Conservation (phyloP, 768 basidiomycete genomes). For the Pholiota molesta region DNA sequence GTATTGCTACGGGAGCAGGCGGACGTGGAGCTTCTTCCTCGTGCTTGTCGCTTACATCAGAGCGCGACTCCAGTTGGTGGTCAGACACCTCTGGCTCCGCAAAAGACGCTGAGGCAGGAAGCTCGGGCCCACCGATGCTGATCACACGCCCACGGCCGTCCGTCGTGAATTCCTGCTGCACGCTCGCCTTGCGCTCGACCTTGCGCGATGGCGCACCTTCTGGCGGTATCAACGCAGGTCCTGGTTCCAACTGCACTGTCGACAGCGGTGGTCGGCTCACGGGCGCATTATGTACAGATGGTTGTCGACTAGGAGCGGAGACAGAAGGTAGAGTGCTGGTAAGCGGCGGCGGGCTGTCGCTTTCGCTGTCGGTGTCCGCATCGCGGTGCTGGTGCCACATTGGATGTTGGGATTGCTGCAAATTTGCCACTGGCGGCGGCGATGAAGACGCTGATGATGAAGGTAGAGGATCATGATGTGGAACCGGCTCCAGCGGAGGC, state of each 20-base stretch:
- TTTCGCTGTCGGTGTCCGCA: background rate
- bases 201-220: background rate
- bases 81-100: background rate
- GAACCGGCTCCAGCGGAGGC: background rate
- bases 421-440: no score
- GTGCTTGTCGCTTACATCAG: no score
- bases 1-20: background rate
- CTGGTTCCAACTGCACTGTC: background rate
- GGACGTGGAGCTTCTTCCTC: background rate
- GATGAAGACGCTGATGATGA: no score
- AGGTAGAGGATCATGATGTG: background rate
- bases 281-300: background rate
- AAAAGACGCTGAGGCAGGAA: background rate
- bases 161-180: constrained; percentile 9
- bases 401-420: no score
- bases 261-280: background rate
- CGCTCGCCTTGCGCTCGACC: background rate
- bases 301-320: background rate
- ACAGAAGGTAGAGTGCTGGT: background rate
- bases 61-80: no score
- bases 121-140: constrained; percentile 7
- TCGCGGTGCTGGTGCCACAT: no score
- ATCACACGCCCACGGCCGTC: constrained; percentile 12
- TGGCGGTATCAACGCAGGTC: background rate
- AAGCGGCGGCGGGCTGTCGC: no score